These are phyloP conservation scores for maize (Zea mays) DNA, from an alignment of 176 grass and related monocot species.

Conservation along the genomic window Zm-B73-REFERENCE-NAM-5.0 NC_050097.1:43560001-43560500, in stretches of 20 bases:
- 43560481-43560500: neutral
- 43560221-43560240: neutral
- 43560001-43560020: neutral
- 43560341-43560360: neutral
- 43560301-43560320: neutral
- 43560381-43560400: no score
- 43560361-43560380: neutral
- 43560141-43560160: neutral
- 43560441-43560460: neutral
- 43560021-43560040: neutral
- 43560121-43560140: neutral
- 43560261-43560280: neutral
- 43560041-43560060: neutral
- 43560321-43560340: neutral
- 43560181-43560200: no score
- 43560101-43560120: neutral
- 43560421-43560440: neutral
- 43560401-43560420: neutral
- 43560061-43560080: neutral
- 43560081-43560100: neutral
- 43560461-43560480: slow-evolving; percentile 19
- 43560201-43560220: no score
- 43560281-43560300: neutral
- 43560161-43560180: no score
- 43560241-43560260: neutral